Evolutionary conservation across 1,139 yeast species (phyloP), one percentile per base, ranked within the genome.

Genomic region (Pneumocystis oryctolagi): DNA sequence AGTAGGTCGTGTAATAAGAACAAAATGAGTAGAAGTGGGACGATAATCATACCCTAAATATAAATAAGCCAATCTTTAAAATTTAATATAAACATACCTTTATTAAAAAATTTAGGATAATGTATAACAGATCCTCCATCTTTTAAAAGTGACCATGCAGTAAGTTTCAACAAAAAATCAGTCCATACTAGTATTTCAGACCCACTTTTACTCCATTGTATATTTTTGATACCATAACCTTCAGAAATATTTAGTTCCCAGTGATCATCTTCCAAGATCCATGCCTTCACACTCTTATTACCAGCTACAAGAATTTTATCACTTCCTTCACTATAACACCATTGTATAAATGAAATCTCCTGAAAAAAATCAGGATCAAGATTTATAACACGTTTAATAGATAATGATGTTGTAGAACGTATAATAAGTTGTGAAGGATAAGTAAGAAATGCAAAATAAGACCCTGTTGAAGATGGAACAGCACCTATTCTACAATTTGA

Each of bases 131-230:
- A 28, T 30, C 63, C 63, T 2, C 20, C 28, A 47, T 53, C 16
- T 28, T 55, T 53, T 20, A 35, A 25, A 59, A 62, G 31, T 16
- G 58, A 61, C 65, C 65, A 64, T 20, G 59, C 65, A 30, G 66
- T 67, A 30, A 66, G 63, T 32, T 61, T 61, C 55, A 61, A 61
- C 47, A 65, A 64, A 53, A 59, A 64, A 20, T 66, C 68, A 5
- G 69, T 65, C 61, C 64, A 65, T 35, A 66, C 58, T 37, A 67
- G 39, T 16, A 67, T 61, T 34, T 65, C 67, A 32, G 63, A 64
- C 28, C 67, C 67, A 34, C 66, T 61, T 18, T 63, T 35, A 18
- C 67, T 66, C 68, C 68, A 67, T 25, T 63, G 66, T 4, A 65
- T 68, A 25, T 60, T 58, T 42, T 60, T 60, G 18, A 67, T 61